Percentiles rank a stretch among this genome's conserved stretches.
Evolutionary conservation across 768 basidiomycete species (phyloP).

Genomic region (Naganishia onofrii): DNA sequence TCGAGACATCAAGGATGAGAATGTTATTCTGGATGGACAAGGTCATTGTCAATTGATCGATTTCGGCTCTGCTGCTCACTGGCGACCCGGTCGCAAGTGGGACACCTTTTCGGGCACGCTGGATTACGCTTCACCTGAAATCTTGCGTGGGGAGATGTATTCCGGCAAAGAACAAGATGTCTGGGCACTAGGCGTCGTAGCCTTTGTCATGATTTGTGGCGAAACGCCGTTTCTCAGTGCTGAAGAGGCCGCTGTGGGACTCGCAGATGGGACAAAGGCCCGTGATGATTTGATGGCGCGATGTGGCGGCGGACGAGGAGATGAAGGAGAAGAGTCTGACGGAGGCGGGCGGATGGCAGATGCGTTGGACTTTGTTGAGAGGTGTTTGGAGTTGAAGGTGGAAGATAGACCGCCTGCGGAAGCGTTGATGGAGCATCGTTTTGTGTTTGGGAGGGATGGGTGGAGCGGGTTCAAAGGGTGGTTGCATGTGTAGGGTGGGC

Average conservation of each 20-base stretch:
- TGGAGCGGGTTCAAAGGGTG: constrained; percentile 59
- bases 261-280: constrained; percentile 54
- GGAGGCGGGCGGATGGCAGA: constrained; percentile 81
- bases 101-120: constrained; percentile 56
- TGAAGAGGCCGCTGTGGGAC: constrained; percentile 81
- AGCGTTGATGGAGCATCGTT: constrained; percentile 71
- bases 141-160: constrained; percentile 89
- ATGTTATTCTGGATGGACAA: constrained; percentile 60
- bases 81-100: constrained; percentile 54
- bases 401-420: constrained; percentile 80
- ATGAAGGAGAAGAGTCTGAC: constrained; percentile 72
- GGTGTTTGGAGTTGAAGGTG: constrained; percentile 79
- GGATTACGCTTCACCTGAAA: constrained; percentile 95
- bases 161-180: constrained; percentile 95
- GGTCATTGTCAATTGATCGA: constrained; percentile 91
- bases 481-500: constrained; percentile 25
- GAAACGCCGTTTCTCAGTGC: constrained; percentile 54
- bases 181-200: constrained; percentile 97
- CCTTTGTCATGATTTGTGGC: constrained; percentile 76
- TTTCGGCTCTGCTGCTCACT: constrained; percentile 72
- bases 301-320: constrained; percentile 68
- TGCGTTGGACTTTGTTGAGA: constrained; percentile 75
- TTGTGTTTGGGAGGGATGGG: constrained; percentile 72
- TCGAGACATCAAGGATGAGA: constrained; percentile 97
- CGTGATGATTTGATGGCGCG: constrained; percentile 52